Conservation (phyloP, 2,329 filamentous ascomycete genomes). For the Chaetomiaceae sp. region DNA sequence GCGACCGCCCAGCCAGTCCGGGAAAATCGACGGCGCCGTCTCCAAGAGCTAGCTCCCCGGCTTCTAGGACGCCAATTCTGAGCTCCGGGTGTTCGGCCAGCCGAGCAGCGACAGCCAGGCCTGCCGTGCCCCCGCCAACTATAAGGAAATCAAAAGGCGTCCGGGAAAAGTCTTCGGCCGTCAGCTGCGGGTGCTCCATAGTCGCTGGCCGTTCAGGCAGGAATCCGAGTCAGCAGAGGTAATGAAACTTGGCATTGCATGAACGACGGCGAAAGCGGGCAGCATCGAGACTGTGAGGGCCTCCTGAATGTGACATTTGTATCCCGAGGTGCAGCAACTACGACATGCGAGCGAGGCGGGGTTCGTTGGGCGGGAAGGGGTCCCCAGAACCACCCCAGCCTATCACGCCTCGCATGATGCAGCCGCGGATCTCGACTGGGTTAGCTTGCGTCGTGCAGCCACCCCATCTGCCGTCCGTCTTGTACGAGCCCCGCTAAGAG, state of each 20-base stretch:
- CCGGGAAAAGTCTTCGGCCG: constrained; percentile 11
- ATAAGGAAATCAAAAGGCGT: constrained; percentile 32
- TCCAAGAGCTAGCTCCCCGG: constrained; percentile 29
- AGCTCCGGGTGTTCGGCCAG: constrained; percentile 38
- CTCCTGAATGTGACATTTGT: too few relatives aligned
- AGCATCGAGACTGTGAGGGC: too few relatives aligned
- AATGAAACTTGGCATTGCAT: too few relatives aligned
- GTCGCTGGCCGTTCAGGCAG: too few relatives aligned
- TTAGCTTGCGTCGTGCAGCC: too few relatives aligned
- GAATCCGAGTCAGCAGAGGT: too few relatives aligned
- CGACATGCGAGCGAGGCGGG: too few relatives aligned
- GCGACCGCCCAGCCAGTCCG: constrained; percentile 30
- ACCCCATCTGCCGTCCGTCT: too few relatives aligned
- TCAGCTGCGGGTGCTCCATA: neutral
- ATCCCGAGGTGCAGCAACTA: neutral
- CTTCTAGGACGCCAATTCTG: constrained; percentile 41
- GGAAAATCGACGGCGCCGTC: constrained; percentile 31
- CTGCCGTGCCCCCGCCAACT: constrained; percentile 49
- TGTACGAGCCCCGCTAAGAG: too few relatives aligned
- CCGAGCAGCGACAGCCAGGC: constrained; percentile 43
- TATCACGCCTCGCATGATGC: neutral
- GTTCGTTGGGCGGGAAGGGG: too few relatives aligned
- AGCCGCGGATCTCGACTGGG: neutral
- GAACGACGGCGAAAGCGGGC: too few relatives aligned
- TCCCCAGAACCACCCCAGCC: too few relatives aligned